phyloP scores from a whole-genome alignment of 2,329 filamentous ascomycete species.

The Calonectria pteridis region DNA sequence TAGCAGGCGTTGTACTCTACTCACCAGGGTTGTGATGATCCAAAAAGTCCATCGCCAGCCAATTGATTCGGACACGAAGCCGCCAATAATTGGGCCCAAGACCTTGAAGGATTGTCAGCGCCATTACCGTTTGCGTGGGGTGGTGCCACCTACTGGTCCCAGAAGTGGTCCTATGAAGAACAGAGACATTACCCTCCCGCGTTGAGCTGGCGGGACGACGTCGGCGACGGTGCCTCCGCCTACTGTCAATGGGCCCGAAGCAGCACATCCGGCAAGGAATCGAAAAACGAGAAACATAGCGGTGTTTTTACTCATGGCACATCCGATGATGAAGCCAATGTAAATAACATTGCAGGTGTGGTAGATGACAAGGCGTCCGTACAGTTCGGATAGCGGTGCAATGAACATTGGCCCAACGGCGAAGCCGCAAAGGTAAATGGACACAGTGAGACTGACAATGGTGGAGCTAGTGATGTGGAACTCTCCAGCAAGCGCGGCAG shows the following conservation, averaged over 20 bases:
- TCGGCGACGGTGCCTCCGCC: slow-evolving; percentile 75
- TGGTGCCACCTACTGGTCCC: slow-evolving; percentile 56
- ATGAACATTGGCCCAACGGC: slow-evolving; percentile 71
- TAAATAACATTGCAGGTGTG: slow-evolving; percentile 57
- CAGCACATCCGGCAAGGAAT: slow-evolving; percentile 71
- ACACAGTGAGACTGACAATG: slow-evolving; percentile 55
- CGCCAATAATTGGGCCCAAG: slow-evolving; percentile 51
- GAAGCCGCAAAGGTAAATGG: slow-evolving; percentile 60
- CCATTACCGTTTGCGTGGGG: neutral
- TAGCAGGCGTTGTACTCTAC: slow-evolving; percentile 14
- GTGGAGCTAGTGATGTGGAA: slow-evolving; percentile 53
- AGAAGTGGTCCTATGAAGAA: slow-evolving; percentile 72
- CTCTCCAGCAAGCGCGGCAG: slow-evolving; percentile 58
- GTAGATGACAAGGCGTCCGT: slow-evolving; percentile 60
- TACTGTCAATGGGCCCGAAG: slow-evolving; percentile 72
- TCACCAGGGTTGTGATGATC: slow-evolving; percentile 59
- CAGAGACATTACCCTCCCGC: slow-evolving; percentile 72
- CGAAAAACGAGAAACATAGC: slow-evolving; percentile 71
- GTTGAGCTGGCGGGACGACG: slow-evolving; percentile 67
- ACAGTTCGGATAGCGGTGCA: slow-evolving; percentile 72
- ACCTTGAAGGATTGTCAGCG: slow-evolving; percentile 33
- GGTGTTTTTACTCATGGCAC: slow-evolving; percentile 65
- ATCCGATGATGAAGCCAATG: slow-evolving; percentile 62
- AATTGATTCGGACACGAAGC: slow-evolving; percentile 58
- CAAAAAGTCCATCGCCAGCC: slow-evolving; percentile 65